Evolutionary conservation across 805 yeast species (phyloP), one percentile per base, ranked within the genome.

Genomic region (Cephaloascus fragrans): DNA sequence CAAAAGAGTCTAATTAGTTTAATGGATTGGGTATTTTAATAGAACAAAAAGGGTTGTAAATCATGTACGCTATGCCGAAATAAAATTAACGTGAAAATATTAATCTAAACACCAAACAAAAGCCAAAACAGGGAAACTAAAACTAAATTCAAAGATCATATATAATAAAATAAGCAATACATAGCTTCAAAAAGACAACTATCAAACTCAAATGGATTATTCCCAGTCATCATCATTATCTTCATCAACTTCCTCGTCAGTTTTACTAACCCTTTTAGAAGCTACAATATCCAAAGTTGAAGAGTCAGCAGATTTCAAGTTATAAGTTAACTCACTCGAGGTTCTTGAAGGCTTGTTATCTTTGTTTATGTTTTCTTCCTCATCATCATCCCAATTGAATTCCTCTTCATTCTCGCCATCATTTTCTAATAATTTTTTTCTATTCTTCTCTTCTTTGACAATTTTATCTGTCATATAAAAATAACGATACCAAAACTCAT

Each of bases 401-500:
- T 64, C 74, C 44, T 77, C 79, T 15, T 72, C 78, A 4, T 67
- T 73, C 15, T 19, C 36, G 31, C 47, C 47, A 37, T 62, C 62
- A 41, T 58, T 62, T 26, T 70, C 62, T 35, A 85, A 62, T 40
- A 84, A 63, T 46, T 71, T 70, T 57, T 80, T 80, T 52, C 95
- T 70, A 53, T 77, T 69, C 49, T 64, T 62, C 49, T 87, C 95
- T 48, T 73, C 79, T 35, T 70, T 69, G 33, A 73, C 66, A 17
- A 86, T 73, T 47, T 68, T 67, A 10, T 59, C 55, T 41, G 71
- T 73, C 50, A 71, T 63, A 39, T 61, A 65, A 57, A 76, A 82
- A 58, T 85, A 88, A 26, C 79, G 69, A 35, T 64, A 61, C 97
- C 97, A 89, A 56, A 89, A 89, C 36, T 64, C 64, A 19, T 70